A percentile compares a stretch with the other conserved stretches of the same genome.
phyloP scores from a whole-genome alignment of 192 early-diverging fungal species.

The Coemansia furcata region DNA sequence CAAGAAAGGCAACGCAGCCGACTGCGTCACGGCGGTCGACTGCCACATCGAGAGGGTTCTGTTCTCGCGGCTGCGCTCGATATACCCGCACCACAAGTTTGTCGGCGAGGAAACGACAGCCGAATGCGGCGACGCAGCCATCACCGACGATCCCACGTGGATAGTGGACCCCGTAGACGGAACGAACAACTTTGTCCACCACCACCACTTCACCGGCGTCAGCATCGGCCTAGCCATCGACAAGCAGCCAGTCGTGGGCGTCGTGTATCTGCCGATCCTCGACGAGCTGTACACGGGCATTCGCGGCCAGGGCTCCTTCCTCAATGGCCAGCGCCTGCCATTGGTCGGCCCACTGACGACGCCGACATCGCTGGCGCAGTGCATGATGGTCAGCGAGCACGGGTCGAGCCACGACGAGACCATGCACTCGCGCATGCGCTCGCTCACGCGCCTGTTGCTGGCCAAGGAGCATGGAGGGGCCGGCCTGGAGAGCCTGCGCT shows the following conservation, averaged over 20 bases:
- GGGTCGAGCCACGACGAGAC: slow-evolving; percentile 63
- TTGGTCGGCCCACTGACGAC: slow-evolving; percentile 57
- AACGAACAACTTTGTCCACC: slow-evolving; percentile 71
- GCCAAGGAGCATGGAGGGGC: slow-evolving; percentile 51
- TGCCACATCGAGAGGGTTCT: slow-evolving; percentile 75
- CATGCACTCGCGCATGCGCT: slow-evolving; percentile 66
- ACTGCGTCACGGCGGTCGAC: slow-evolving; percentile 75
- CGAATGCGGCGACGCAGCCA: slow-evolving; percentile 50
- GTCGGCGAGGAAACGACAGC: slow-evolving; percentile 88
- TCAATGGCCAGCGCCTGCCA: slow-evolving; percentile 57
- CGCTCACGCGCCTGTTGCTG: slow-evolving; percentile 65
- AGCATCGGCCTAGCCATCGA: slow-evolving; percentile 81
- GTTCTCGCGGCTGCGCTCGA: slow-evolving; percentile 55
- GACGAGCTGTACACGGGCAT: slow-evolving; percentile 67
- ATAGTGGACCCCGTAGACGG: slow-evolving; percentile 86
- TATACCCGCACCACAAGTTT: slow-evolving; percentile 73
- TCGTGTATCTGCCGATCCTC: slow-evolving; percentile 87
- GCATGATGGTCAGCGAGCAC: slow-evolving; percentile 81
- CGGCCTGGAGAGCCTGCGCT: slow-evolving; percentile 70
- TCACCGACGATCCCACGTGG: slow-evolving; percentile 78
- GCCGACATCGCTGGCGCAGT: slow-evolving; percentile 62
- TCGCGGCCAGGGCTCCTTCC: slow-evolving; percentile 31
- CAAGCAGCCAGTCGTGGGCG: slow-evolving; percentile 77
- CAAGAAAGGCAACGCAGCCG: slow-evolving; percentile 38
- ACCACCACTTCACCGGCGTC: slow-evolving; percentile 81